Evolutionary conservation across 768 basidiomycete species (phyloP).

Genomic region (Phanerochaete carnosa): DNA sequence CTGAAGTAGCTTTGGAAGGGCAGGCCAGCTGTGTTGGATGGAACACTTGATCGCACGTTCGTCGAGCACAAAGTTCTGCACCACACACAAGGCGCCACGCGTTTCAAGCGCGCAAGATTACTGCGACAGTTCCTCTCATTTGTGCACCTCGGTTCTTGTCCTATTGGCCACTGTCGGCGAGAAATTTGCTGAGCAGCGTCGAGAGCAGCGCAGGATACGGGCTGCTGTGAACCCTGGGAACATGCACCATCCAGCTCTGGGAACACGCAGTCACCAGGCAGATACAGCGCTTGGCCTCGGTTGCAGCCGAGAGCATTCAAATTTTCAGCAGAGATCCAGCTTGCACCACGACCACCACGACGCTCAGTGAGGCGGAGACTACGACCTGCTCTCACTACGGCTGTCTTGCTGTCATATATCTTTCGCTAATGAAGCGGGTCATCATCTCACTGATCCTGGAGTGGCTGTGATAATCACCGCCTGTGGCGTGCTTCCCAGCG

Average conservation of each 20-base stretch:
- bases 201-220: not conserved
- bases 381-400: not conserved
- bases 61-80: conserved; percentile 1
- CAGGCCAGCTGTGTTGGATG: not conserved
- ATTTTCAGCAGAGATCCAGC: too few species aligned
- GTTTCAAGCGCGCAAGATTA: not conserved
- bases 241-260: not conserved
- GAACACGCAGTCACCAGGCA: not conserved
- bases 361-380: not conserved
- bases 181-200: not conserved
- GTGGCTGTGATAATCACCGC: too few species aligned
- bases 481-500: too few species aligned
- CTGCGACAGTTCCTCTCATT: not conserved
- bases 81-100: not conserved
- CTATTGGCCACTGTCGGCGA: not conserved
- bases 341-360: not conserved
- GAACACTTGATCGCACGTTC: conserved; percentile 12
- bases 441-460: too few species aligned
- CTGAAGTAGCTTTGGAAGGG: conserved; percentile 4
- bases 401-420: too few species aligned
- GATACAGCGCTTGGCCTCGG: not conserved
- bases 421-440: too few species aligned
- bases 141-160: not conserved
- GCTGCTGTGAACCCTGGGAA: not conserved
- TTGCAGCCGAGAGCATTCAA: not conserved